Conservation (phyloP, 768 basidiomycete species). For the Lentinula detonsa region DNA sequence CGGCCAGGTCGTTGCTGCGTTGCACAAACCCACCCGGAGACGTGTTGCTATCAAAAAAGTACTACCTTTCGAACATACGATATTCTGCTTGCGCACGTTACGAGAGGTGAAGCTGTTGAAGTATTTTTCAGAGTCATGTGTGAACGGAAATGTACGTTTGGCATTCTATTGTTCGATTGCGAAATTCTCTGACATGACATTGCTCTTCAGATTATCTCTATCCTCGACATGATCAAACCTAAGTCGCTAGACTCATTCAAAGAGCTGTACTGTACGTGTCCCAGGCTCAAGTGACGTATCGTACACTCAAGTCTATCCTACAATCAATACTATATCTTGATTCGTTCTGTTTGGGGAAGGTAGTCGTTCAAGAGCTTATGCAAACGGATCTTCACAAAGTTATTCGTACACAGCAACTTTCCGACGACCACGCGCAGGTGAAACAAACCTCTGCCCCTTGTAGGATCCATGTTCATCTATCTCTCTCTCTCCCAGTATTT, state of each 20-base stretch:
- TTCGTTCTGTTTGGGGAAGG: neutral
- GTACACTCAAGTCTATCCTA: neutral
- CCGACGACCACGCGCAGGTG: constrained; percentile 72
- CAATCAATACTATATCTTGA: constrained; percentile 2
- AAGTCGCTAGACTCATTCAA: constrained; percentile 68
- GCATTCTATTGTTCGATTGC: neutral
- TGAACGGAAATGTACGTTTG: constrained; percentile 68
- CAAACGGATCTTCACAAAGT: constrained; percentile 90
- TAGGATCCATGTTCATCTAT: neutral
- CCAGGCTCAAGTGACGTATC: constrained; percentile 11
- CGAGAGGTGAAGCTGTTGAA: constrained; percentile 88
- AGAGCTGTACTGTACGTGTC: constrained; percentile 68
- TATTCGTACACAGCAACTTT: constrained; percentile 83
- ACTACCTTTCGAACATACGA: constrained; percentile 87
- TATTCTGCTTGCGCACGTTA: constrained; percentile 86
- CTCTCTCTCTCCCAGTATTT: constrained; percentile 42
- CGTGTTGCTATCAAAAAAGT: constrained; percentile 96
- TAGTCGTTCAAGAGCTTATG: constrained; percentile 84
- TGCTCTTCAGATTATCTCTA: constrained; percentile 65
- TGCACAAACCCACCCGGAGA: constrained; percentile 73
- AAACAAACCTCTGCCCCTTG: neutral
- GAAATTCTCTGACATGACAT: neutral
- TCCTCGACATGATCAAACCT: constrained; percentile 87
- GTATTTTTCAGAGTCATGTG: constrained; percentile 73
- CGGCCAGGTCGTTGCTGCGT: constrained; percentile 84